Base-by-base conservation (phyloP, 495 filamentous ascomycete genomes). In the Lasiosphaeria miniovina region DNA sequence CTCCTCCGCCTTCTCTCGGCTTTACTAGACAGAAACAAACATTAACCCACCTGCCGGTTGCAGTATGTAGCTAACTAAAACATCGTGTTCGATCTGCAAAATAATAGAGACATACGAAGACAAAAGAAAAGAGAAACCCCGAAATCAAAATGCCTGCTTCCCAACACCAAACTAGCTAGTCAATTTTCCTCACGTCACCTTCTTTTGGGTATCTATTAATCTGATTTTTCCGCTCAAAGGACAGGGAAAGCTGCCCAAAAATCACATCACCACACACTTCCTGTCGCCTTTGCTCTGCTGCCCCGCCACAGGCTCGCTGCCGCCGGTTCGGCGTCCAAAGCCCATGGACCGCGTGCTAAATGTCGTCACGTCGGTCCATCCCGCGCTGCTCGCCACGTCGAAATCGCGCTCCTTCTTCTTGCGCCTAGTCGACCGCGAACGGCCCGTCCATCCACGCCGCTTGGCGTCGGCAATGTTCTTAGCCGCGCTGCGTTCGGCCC, bases 181-280 rank as follows among this genome's bases (percentile, higher is more conserved):
- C 24, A 24, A 24, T 24, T 24, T 24, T 24, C 24, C 24, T 24
- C 24, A 24, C 24, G 24, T 24, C 24, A 24, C 24, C 24, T 24
- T 24, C 24, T 24, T 24, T 24, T 24, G 24, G 24, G 24, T 24
- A 24, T 24, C 24, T 24, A 24, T 24, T 24, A 24, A 24, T 24
- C 24, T 2, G 24, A 24, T 24, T 24, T 24, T 24, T 24, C 24
- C 24, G 24, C 24, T 24, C 24, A 34, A 11, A 54, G 38, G 7
- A 8, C 14, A 14, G 14, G 14, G 38, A 41, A 41, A 14, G 8
- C 8, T 14, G 40, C 54, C 8, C 2, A 49, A 17, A 34, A 54
- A 32, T 78, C 68, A 86, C 83, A 86, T 86, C 43, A 85, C 70
- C 14, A 73, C 60, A 61, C 83, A 86, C 57, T 80, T 84, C 61